A percentile compares a stretch with the other conserved stretches of the same genome.
These are phyloP conservation scores for Nigrograna mackinnonii DNA, from an alignment of 2,329 filamentous ascomycete species.

Conservation along the genomic window DNA sequence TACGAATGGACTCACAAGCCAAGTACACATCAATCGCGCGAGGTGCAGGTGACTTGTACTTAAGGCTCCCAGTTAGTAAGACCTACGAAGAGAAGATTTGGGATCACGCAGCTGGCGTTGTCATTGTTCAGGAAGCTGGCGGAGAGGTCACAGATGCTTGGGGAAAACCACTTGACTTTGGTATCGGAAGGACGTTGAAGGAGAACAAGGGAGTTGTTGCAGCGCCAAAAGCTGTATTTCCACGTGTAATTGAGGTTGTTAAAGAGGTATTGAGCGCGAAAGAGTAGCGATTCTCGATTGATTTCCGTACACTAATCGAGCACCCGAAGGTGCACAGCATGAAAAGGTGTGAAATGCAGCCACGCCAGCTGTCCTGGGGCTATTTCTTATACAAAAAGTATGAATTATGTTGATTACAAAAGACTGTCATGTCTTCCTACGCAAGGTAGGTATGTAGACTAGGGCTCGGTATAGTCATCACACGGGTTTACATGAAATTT, in stretches of 20 bases:
- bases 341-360: background rate
- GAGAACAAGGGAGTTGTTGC: slow-evolving; percentile 95
- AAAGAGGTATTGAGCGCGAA: slow-evolving; percentile 69
- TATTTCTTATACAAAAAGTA: too few relatives aligned
- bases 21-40: slow-evolving; percentile 96
- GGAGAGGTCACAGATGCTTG: slow-evolving; percentile 88
- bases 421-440: too few relatives aligned
- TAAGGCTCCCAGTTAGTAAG: slow-evolving; percentile 81
- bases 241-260: slow-evolving; percentile 76
- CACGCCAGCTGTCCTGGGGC: too few relatives aligned
- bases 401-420: too few relatives aligned
- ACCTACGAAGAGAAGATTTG: slow-evolving; percentile 99
- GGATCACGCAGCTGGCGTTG: slow-evolving; percentile 94
- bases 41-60: slow-evolving; percentile 92
- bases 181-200: slow-evolving; percentile 79
- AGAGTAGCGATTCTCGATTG: slow-evolving; percentile 7
- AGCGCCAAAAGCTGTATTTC: slow-evolving; percentile 76
- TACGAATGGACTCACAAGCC: slow-evolving; percentile 96
- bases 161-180: slow-evolving; percentile 85
- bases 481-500: too few relatives aligned
- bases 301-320: background rate
- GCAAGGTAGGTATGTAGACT: too few relatives aligned
- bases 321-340: background rate
- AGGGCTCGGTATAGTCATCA: too few relatives aligned
- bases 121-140: slow-evolving; percentile 93